These are phyloP conservation scores for Penicillium occitanis DNA, from an alignment of 2,329 filamentous ascomycete genomes.

Conservation along the genomic window DNA sequence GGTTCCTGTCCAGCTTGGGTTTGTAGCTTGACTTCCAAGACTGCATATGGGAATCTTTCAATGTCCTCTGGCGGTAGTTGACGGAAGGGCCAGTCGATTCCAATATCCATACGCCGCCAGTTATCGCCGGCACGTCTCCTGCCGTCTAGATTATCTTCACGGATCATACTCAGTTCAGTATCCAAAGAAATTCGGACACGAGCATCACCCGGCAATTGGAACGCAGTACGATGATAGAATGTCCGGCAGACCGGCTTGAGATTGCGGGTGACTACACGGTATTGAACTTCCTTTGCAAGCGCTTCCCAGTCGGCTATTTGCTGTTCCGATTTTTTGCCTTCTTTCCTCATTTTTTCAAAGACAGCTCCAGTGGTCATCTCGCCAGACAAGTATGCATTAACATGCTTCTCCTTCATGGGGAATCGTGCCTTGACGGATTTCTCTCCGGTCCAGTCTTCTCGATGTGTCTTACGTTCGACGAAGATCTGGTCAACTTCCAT, in stretches of 20 bases:
- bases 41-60: constrained; percentile 90
- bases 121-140: constrained; percentile 74
- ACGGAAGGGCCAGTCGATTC: constrained; percentile 90
- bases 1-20: constrained; percentile 94
- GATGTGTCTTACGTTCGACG: constrained; percentile 95
- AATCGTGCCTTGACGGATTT: constrained; percentile 99
- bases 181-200: constrained; percentile 95
- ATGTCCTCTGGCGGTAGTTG: constrained; percentile 83
- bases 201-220: constrained; percentile 94
- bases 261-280: constrained; percentile 81
- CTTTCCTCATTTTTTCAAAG: constrained; percentile 95
- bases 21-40: constrained; percentile 96
- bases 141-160: constrained; percentile 92
- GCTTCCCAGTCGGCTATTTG: constrained; percentile 88
- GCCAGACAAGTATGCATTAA: constrained; percentile 85
- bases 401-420: constrained; percentile 92
- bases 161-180: constrained; percentile 90
- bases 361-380: constrained; percentile 79
- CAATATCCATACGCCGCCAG: constrained; percentile 96
- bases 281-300: constrained; percentile 88
- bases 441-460: constrained; percentile 98
- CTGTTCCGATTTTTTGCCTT: constrained; percentile 89
- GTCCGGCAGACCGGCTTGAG: constrained; percentile 88
- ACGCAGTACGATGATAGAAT: constrained; percentile 97
- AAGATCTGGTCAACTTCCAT: constrained; percentile 97